A percentile compares a stretch with the other conserved stretches of the same genome.
phyloP scores from a whole-genome alignment of 2,329 filamentous ascomycete genomes.

The Cadophora sp. region DNA sequence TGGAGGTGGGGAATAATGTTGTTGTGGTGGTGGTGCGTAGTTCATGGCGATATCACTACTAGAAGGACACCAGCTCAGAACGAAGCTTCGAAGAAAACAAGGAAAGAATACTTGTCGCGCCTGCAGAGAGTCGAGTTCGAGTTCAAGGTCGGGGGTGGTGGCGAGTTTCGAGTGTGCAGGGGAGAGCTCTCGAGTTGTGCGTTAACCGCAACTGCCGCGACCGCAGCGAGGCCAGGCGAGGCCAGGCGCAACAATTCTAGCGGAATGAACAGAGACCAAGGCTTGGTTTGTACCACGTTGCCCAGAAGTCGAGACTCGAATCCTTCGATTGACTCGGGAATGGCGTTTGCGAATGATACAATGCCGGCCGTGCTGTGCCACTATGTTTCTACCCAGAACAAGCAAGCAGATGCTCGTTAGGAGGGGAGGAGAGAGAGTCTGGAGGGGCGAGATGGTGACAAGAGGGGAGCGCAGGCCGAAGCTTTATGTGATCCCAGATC shows the following conservation, averaged over 20 bases:
- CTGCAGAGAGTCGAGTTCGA: neutral
- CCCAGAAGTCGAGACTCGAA: neutral
- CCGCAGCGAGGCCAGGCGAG: conserved; percentile 1
- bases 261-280: neutral
- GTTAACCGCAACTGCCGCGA: conserved; percentile 12
- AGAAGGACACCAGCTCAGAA: neutral
- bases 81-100: too few relatives aligned
- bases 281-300: neutral
- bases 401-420: neutral
- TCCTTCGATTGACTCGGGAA: conserved; percentile 1
- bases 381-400: neutral
- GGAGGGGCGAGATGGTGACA: neutral
- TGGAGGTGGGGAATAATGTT: too few relatives aligned
- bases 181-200: neutral
- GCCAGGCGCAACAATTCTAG: conserved; percentile 2
- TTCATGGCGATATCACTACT: neutral
- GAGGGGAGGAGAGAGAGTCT: neutral
- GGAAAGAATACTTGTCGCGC: neutral
- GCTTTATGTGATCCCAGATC: conserved; percentile 4
- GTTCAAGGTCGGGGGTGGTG: neutral
- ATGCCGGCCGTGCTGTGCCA: neutral
- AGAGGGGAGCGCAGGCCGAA: neutral
- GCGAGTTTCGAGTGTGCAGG: neutral
- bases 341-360: conserved; percentile 5
- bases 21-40: too few relatives aligned